phyloP scores from a whole-genome alignment of 2,329 filamentous ascomycete genomes.

The Fusarium hainanense region DNA sequence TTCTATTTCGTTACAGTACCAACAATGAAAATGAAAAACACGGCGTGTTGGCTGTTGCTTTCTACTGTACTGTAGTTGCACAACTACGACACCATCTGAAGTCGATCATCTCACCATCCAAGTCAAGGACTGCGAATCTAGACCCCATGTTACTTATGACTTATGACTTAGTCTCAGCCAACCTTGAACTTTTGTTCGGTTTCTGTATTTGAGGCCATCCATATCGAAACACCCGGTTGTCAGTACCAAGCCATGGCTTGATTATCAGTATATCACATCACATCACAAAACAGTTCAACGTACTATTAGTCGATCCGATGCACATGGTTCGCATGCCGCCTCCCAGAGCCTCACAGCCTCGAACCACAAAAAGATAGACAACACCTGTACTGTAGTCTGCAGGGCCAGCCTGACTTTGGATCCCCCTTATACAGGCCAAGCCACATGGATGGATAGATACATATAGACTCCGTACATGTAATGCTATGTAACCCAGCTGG shows the following conservation, averaged over 20 bases:
- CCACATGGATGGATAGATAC: constrained; percentile 22
- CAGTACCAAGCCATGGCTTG: background rate
- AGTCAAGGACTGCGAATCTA: background rate
- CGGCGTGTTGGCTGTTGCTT: background rate
- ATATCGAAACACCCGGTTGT: background rate
- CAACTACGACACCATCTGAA: background rate
- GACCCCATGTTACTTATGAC: background rate
- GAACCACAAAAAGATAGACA: background rate
- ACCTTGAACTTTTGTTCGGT: background rate
- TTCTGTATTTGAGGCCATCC: constrained; percentile 20
- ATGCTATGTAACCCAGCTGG: constrained; percentile 16
- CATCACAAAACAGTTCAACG: background rate
- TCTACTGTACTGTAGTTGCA: background rate
- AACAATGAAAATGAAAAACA: background rate
- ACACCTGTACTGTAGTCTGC: too few species aligned
- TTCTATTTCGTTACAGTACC: too few species aligned
- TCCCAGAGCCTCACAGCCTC: constrained; percentile 13
- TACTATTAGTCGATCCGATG: constrained; percentile 7
- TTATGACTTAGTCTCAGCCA: background rate
- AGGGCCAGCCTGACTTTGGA: background rate
- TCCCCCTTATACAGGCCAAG: constrained; percentile 2
- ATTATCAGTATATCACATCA: background rate
- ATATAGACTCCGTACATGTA: constrained; percentile 18
- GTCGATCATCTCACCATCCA: background rate
- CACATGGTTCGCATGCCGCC: constrained; percentile 31